Evolutionary conservation across 164 flowering plant species (phyloP), one percentile per base, ranked within the genome.

Genomic region (Magnolia sinica): DNA sequence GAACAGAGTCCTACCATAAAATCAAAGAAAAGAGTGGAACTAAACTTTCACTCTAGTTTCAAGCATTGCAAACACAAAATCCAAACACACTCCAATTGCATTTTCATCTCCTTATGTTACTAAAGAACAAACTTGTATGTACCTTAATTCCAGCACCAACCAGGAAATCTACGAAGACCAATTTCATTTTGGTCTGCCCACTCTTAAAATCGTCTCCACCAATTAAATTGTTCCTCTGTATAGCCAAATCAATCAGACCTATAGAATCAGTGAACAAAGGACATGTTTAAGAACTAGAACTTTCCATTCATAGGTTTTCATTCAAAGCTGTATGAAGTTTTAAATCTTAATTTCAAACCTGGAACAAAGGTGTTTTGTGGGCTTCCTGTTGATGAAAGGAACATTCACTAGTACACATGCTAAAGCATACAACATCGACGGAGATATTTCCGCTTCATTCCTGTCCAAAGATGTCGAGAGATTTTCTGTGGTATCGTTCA

Each of bases 331-430:
- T 27, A 27, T 27, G 29, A 27, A 27, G 29, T 27, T 27, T 27
- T 27, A 27, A 27, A 52, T 11, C 29, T 9, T 8, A 73, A 11
- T 19, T 1, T 51, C 51, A 18, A 72, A 91, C 98, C 98, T 76
- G 99, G 99, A 19, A 94, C 99, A 83, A 96, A 96, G 59, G 98
- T 96, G 89, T 96, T 96, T 77, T 96, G 99, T 31, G 98, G 99
- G 89, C 99, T 94, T 74, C 99, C n/a, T 98, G 84, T 94, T 96
- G 87, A 96, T 88, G 85, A 90, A 94, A 3, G 99, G 99, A 50
- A 96, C 84, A 74, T 91, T 85, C 80, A 94, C 99, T 71, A 84
- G 78, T 24, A 91, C 80, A 84, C 98, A 96, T 55, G 99, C 99
- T 50, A 96, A 73, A 31, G 94, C 97, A 85, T 81, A 91, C 84